Percentiles rank a stretch among this genome's conserved stretches.
phyloP scores from a whole-genome alignment of 2,329 filamentous ascomycete species.

The Fusarium nodosum region DNA sequence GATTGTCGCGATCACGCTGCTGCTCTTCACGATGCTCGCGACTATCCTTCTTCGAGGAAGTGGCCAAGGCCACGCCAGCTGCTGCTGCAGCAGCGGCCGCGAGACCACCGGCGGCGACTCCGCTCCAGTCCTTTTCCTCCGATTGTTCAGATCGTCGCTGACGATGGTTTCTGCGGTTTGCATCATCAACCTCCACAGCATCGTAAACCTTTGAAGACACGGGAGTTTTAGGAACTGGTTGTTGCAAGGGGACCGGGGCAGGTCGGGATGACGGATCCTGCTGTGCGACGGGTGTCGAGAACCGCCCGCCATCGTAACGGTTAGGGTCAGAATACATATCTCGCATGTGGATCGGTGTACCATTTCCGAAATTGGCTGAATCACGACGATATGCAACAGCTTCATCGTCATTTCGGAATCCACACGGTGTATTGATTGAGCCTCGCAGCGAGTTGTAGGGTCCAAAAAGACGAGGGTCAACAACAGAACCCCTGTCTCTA shows the following conservation, averaged over 20 bases:
- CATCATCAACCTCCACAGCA: conserved; percentile 59
- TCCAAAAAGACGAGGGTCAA: conserved; percentile 71
- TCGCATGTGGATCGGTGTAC: conserved; percentile 62
- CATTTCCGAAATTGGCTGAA: conserved; percentile 40
- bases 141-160: conserved; percentile 54
- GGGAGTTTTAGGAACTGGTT: conserved; percentile 83
- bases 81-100: conserved; percentile 65
- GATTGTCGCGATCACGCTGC: conserved; percentile 37
- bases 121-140: conserved; percentile 58
- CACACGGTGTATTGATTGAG: conserved; percentile 67
- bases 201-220: conserved; percentile 78
- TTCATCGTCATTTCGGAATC: conserved; percentile 60
- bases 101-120: conserved; percentile 62
- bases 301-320: conserved; percentile 69
- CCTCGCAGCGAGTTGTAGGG: conserved; percentile 72
- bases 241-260: conserved; percentile 79
- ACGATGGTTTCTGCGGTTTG: conserved; percentile 54
- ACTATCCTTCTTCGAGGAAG: conserved; percentile 44
- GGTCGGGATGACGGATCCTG: conserved; percentile 63
- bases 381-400: conserved; percentile 47
- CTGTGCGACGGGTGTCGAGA: conserved; percentile 61
- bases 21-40: conserved; percentile 39
- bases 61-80: conserved; percentile 52
- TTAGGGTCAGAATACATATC: conserved; percentile 74
- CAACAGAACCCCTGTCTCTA: conserved; percentile 62